Conservation (phyloP, 1,284 basidiomycete genomes). For the Xerocomus nothofagi region DNA sequence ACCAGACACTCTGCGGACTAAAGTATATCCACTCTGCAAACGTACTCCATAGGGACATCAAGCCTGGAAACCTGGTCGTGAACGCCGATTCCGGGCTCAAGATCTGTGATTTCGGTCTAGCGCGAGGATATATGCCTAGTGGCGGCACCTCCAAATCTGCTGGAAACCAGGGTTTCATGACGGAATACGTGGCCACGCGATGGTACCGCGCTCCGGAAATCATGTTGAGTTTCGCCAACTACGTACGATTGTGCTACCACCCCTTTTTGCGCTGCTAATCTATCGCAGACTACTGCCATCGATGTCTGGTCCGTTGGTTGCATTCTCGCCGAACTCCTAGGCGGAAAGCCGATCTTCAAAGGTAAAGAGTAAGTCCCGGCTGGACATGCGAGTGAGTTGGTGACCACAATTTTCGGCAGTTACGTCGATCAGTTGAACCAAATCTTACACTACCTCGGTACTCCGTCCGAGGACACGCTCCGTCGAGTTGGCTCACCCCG, state of each 20-base stretch:
- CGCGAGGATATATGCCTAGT: slow-evolving; percentile 90
- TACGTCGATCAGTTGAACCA: slow-evolving; percentile 99
- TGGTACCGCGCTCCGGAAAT: slow-evolving; percentile 98
- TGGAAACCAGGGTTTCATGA: slow-evolving; percentile 97
- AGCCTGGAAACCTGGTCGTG: slow-evolving; percentile 94
- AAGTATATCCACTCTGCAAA: slow-evolving; percentile 99
- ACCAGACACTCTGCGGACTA: slow-evolving; percentile 97
- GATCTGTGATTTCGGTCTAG: slow-evolving; percentile 99
- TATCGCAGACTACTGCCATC: slow-evolving; percentile 72
- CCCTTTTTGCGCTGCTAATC: slow-evolving; percentile 13
- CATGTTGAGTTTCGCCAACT: slow-evolving; percentile 97
- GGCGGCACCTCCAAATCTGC: slow-evolving; percentile 64
- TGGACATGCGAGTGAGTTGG: neutral
- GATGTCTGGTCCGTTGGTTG: slow-evolving; percentile 99
- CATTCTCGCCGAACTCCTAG: slow-evolving; percentile 94
- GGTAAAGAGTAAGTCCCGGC: slow-evolving; percentile 80
- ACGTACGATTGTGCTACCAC: slow-evolving; percentile 51
- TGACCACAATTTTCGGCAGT: slow-evolving; percentile 39
- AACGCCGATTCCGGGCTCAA: slow-evolving; percentile 98
- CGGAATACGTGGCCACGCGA: slow-evolving; percentile 96
- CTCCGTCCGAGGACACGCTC: slow-evolving; percentile 94
- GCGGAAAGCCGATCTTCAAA: slow-evolving; percentile 98
- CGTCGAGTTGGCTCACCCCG: slow-evolving; percentile 91
- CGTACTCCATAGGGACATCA: slow-evolving; percentile 96
- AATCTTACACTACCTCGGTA: slow-evolving; percentile 96